Percentiles rank a stretch among this genome's conserved stretches.
These are phyloP conservation scores for Prunus campanulata DNA, from an alignment of 306 rosid genomes.

Conservation along the genomic window DNA sequence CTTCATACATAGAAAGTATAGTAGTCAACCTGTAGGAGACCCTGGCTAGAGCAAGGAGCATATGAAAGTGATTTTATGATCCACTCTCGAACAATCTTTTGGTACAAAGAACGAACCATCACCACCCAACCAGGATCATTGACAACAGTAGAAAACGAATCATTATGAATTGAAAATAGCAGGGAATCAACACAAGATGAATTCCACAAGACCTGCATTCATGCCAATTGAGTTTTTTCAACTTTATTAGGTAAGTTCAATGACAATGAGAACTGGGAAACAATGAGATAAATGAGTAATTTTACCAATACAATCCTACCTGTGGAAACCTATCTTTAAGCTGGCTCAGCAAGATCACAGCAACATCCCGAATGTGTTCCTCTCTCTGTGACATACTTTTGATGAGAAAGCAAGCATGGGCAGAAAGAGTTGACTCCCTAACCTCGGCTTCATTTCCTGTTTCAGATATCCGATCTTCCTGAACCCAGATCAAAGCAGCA, in stretches of 20 bases:
- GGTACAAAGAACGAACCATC: constrained; percentile 79
- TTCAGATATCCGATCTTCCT: constrained; percentile 89
- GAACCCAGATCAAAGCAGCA: constrained; percentile 44
- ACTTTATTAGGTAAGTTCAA: constrained; percentile 21
- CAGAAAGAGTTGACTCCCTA: constrained; percentile 71
- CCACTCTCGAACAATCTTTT: constrained; percentile 96
- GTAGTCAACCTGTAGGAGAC: constrained; percentile 88
- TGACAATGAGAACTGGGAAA: not conserved
- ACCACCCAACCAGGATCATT: constrained; percentile 92
- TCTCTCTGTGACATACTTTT: constrained; percentile 86
- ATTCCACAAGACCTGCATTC: constrained; percentile 90
- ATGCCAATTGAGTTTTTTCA: constrained; percentile 27
- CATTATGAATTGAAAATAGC: constrained; percentile 83
- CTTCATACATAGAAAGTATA: constrained; percentile 23
- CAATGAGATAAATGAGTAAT: constrained; percentile 11
- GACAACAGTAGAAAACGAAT: constrained; percentile 65
- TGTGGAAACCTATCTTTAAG: constrained; percentile 92
- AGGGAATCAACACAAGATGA: constrained; percentile 79
- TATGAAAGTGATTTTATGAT: constrained; percentile 82
- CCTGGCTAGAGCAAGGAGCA: constrained; percentile 98
- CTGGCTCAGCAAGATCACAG: constrained; percentile 84
- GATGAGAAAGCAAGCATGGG: constrained; percentile 82
- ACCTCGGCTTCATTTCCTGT: constrained; percentile 80
- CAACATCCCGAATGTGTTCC: constrained; percentile 79
- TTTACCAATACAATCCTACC: constrained; percentile 35